Percentiles rank a stretch among this genome's conserved stretches.
These are phyloP conservation scores for Strigomonas culicis DNA, from an alignment of 208 protist genomes.

Conservation along the genomic window DNA sequence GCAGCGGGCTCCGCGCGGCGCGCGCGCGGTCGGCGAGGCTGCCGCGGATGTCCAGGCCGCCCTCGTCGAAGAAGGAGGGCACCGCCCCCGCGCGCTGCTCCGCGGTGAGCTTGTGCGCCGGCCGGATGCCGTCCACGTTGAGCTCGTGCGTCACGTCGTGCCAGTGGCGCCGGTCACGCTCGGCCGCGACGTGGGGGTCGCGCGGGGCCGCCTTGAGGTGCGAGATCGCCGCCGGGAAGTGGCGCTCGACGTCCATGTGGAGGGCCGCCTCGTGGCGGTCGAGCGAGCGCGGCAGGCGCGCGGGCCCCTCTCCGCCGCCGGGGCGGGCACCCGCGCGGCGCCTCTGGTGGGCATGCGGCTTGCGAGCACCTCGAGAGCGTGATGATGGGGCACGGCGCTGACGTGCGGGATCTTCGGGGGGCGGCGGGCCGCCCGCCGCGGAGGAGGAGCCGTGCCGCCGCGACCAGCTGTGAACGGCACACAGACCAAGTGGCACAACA, in stretches of 20 bases:
- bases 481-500: too few relatives aligned
- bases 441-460: too few relatives aligned
- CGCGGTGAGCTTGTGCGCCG: conserved; percentile 11
- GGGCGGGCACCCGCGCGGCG: too few relatives aligned
- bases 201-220: conserved; percentile 46
- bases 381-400: too few relatives aligned
- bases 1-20: conserved; percentile 8
- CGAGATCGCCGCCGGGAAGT: conserved; percentile 62
- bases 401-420: too few relatives aligned
- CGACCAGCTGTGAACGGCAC: too few relatives aligned
- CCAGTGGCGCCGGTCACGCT: conserved; percentile 34
- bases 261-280: conserved; percentile 41
- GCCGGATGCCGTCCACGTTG: conserved; percentile 51
- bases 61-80: conserved; percentile 77
- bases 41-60: conserved; percentile 66
- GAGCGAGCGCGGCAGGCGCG: too few relatives aligned
- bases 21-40: conserved; percentile 20
- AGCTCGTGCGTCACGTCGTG: conserved; percentile 44
- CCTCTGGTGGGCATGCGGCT: too few relatives aligned
- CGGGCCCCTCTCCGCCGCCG: too few relatives aligned
- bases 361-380: too few relatives aligned
- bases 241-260: conserved; percentile 57
- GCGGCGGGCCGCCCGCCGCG: too few relatives aligned
- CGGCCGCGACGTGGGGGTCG: conserved; percentile 24
- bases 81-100: conserved; percentile 17